A percentile compares a stretch with the other conserved stretches of the same genome.
These are phyloP conservation scores for Nemophila menziesii DNA, from an alignment of 257 asterid genomes.

Conservation along the genomic window DNA sequence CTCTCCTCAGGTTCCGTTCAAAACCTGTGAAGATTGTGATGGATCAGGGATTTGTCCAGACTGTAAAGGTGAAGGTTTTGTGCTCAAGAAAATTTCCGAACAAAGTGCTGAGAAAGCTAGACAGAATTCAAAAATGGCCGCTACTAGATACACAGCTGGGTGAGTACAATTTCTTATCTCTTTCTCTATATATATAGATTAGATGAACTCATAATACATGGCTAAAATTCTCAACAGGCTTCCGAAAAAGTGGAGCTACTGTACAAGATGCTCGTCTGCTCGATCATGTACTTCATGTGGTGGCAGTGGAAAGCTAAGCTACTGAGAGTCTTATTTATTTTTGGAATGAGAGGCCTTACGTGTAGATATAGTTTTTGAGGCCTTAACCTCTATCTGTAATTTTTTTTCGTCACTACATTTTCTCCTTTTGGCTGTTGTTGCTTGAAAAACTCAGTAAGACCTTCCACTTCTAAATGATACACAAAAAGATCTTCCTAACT, in stretches of 20 bases:
- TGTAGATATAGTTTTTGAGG: too few species aligned
- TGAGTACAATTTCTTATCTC: slow-evolving; percentile 11
- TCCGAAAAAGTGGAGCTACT: slow-evolving; percentile 95
- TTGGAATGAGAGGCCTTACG: background rate
- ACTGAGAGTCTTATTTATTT: slow-evolving; percentile 1
- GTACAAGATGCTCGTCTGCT: slow-evolving; percentile 75
- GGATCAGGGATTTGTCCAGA: slow-evolving; percentile 82
- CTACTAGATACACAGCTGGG: slow-evolving; percentile 95
- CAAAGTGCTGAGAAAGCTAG: slow-evolving; percentile 67
- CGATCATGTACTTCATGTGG: slow-evolving; percentile 69
- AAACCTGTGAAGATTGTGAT: slow-evolving; percentile 53
- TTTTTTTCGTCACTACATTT: too few species aligned
- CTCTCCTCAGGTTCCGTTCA: slow-evolving; percentile 41
- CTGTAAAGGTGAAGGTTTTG: slow-evolving; percentile 87
- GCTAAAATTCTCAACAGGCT: slow-evolving; percentile 36
- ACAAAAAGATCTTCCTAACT: too few species aligned
- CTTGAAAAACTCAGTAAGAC: too few species aligned
- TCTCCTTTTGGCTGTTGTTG: too few species aligned
- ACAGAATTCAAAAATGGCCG: slow-evolving; percentile 52
- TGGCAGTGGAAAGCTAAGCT: slow-evolving; percentile 64
- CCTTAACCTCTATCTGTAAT: too few species aligned
- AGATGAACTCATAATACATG: background rate
- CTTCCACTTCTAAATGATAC: too few species aligned
- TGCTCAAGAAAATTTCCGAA: slow-evolving; percentile 57
- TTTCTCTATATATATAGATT: background rate